Evolutionary conservation across 2,329 filamentous ascomycete species (phyloP).

Genomic region (Pestalotiopsis fici): DNA sequence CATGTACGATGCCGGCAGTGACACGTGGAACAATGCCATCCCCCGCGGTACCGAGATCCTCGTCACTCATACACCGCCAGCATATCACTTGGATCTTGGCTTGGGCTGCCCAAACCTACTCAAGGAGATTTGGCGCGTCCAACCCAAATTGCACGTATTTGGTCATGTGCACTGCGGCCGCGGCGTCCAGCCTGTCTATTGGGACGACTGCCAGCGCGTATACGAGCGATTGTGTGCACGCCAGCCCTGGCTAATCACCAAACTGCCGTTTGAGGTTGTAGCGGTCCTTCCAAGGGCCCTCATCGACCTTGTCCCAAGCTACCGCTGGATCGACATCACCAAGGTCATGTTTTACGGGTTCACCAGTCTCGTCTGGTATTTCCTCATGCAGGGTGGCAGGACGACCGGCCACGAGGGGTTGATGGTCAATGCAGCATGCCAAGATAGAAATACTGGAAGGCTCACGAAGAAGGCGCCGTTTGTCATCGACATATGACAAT

Average conservation of each 20-base stretch:
- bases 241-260: constrained; percentile 21
- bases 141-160: constrained; percentile 77
- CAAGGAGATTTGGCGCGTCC: constrained; percentile 71
- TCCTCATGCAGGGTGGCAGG: constrained; percentile 54
- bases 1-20: constrained; percentile 66
- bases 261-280: background rate
- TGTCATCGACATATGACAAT: constrained; percentile 25
- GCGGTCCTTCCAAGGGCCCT: constrained; percentile 35
- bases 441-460: constrained; percentile 53
- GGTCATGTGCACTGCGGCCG: constrained; percentile 81
- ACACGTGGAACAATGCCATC: constrained; percentile 74
- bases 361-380: constrained; percentile 54
- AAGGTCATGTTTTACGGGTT: constrained; percentile 46
- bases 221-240: constrained; percentile 67
- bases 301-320: constrained; percentile 47
- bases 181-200: constrained; percentile 70
- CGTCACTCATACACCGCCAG: constrained; percentile 79
- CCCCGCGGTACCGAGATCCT: constrained; percentile 76
- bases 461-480: constrained; percentile 38
- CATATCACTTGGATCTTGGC: constrained; percentile 68
- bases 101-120: constrained; percentile 74
- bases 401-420: constrained; percentile 44
- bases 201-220: constrained; percentile 70
- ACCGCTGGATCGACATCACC: constrained; percentile 47
- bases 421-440: constrained; percentile 60